Evolutionary conservation across 2,329 filamentous ascomycete species (phyloP).

Genomic region (Alternaria sp.): DNA sequence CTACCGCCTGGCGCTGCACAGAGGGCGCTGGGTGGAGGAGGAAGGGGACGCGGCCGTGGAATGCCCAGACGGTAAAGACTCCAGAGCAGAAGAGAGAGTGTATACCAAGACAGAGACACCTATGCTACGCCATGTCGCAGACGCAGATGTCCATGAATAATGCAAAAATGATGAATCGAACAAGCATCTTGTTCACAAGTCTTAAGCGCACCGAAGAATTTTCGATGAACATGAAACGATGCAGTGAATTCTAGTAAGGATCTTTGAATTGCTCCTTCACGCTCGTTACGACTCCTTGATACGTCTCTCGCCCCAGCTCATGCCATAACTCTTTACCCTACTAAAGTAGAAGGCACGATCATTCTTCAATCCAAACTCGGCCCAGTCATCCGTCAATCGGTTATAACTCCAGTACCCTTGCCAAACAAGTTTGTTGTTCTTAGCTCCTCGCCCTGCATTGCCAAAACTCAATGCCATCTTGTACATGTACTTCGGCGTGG

Average conservation of each 20-base stretch:
- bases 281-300: conserved; percentile 11
- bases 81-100: conserved; percentile 11
- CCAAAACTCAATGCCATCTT: conserved; percentile 79
- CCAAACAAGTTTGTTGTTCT: conserved; percentile 90
- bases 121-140: conserved; percentile 15
- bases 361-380: conserved; percentile 75
- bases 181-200: not conserved
- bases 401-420: conserved; percentile 93
- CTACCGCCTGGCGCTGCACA: conserved; percentile 76
- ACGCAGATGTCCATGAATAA: conserved; percentile 47
- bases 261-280: not conserved
- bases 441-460: conserved; percentile 66
- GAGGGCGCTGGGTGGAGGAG: conserved; percentile 76
- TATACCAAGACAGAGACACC: conserved; percentile 36
- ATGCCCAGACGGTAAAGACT: conserved; percentile 78
- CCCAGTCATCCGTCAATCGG: conserved; percentile 88
- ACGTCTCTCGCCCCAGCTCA: conserved; percentile 43
- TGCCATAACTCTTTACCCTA: conserved; percentile 67
- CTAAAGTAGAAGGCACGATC: conserved; percentile 70
- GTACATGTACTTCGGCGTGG: conserved; percentile 81
- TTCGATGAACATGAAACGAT: not conserved
- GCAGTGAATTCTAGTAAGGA: not conserved
- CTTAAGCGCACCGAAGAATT: not conserved
- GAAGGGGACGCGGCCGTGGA: conserved; percentile 69
- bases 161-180: conserved; percentile 31